Percentiles rank a stretch among this genome's conserved stretches.
These are phyloP conservation scores for Gaertneriomyces semiglobifer DNA, from an alignment of 192 early-diverging fungal genomes.

Conservation along the genomic window DNA sequence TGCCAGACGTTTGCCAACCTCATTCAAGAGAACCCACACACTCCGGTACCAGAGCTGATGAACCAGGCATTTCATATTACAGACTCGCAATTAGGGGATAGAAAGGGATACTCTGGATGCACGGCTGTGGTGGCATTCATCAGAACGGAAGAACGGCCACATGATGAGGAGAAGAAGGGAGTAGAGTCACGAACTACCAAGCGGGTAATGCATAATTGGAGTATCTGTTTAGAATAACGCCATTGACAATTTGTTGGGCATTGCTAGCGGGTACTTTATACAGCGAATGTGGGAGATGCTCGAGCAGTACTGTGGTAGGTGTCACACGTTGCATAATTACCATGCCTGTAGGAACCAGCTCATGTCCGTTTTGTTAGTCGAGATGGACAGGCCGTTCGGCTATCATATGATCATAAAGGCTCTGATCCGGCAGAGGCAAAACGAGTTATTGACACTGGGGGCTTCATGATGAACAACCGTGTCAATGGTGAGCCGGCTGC, in stretches of 20 bases:
- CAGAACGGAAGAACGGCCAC: constrained; percentile 42
- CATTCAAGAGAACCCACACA: constrained; percentile 48
- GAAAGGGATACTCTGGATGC: constrained; percentile 83
- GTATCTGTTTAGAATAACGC: neutral
- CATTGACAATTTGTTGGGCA: neutral
- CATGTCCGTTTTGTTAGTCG: constrained; percentile 47
- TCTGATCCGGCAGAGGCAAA: constrained; percentile 85
- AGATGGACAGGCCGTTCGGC: constrained; percentile 71
- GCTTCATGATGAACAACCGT: constrained; percentile 96
- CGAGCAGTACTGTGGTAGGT: constrained; percentile 82
- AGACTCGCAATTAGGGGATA: constrained; percentile 74
- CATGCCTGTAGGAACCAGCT: neutral
- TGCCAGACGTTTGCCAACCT: constrained; percentile 65
- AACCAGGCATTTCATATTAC: constrained; percentile 78
- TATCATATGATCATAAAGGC: constrained; percentile 99
- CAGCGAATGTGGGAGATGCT: constrained; percentile 97
- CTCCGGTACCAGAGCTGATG: constrained; percentile 73
- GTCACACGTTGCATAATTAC: constrained; percentile 7
- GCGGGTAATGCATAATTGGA: neutral
- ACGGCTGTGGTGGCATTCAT: constrained; percentile 86
- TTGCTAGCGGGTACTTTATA: constrained; percentile 75
- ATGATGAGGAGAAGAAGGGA: neutral
- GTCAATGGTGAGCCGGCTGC: constrained; percentile 72
- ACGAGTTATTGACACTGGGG: constrained; percentile 88
- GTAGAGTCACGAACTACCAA: neutral